These are phyloP conservation scores for Epichloe glyceriae DNA, from an alignment of 2,329 filamentous ascomycete species.

Conservation along the genomic window DNA sequence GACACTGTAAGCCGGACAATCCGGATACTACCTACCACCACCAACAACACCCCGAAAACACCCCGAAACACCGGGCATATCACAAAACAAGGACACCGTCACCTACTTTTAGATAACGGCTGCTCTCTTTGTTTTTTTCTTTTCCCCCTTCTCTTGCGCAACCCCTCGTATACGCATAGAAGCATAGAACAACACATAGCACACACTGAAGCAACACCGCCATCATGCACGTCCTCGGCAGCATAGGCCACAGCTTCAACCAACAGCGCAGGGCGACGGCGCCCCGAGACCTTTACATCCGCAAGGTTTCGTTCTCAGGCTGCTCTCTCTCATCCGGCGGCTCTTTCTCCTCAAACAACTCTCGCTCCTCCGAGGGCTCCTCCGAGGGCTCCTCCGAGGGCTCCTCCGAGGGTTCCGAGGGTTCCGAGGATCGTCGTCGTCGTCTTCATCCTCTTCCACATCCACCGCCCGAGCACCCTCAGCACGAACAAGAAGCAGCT, in stretches of 20 bases:
- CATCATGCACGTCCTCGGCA: conserved; percentile 23
- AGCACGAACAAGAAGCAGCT: conserved; percentile 12
- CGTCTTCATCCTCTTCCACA: conserved; percentile 16
- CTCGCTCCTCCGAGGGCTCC: conserved; percentile 23
- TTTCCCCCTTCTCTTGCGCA: too few species aligned
- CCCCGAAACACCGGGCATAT: too few species aligned
- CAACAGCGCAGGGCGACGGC: conserved; percentile 22
- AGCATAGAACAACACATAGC: not conserved
- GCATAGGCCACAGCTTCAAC: conserved; percentile 19
- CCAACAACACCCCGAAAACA: too few species aligned
- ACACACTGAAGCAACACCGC: conserved; percentile 4
- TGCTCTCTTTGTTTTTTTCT: too few species aligned
- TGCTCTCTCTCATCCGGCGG: conserved; percentile 24
- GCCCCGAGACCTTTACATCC: conserved; percentile 26
- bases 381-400: conserved; percentile 11
- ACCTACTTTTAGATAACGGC: too few species aligned
- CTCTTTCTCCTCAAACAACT: conserved; percentile 27
- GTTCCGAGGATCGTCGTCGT: too few species aligned
- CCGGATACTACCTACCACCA: not conserved
- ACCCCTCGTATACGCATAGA: too few species aligned
- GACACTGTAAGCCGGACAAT: not conserved
- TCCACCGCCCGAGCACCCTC: conserved; percentile 16
- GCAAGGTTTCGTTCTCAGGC: conserved; percentile 29
- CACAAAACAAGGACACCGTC: not conserved
- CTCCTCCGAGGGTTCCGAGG: conserved; percentile 7